A percentile compares a stretch with the other conserved stretches of the same genome.
These are phyloP conservation scores for Ilex asprella DNA, from an alignment of 257 asterid species.

Conservation along the genomic window DNA sequence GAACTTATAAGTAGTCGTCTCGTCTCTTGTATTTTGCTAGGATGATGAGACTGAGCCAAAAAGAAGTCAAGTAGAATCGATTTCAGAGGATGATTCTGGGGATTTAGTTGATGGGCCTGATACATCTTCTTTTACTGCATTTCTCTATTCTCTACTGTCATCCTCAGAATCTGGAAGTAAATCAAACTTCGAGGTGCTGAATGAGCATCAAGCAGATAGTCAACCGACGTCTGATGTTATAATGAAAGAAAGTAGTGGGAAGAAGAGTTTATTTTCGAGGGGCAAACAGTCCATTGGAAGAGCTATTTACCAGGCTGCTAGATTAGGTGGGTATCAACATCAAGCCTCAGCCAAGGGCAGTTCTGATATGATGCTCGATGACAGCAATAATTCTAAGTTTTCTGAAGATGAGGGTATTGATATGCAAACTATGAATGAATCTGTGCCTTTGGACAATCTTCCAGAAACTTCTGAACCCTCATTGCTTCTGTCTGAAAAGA, in stretches of 20 bases:
- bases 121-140: conserved; percentile 91
- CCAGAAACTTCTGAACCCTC: conserved; percentile 90
- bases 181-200: conserved; percentile 23
- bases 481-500: conserved; percentile 71
- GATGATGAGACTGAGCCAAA: conserved; percentile 42
- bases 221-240: conserved; percentile 39
- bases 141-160: conserved; percentile 67
- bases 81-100: conserved; percentile 37
- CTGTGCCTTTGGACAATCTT: conserved; percentile 26
- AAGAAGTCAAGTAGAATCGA: conserved; percentile 34
- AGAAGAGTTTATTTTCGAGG: conserved; percentile 57
- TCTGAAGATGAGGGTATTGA: conserved; percentile 36
- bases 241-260: conserved; percentile 51
- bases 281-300: conserved; percentile 74
- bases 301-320: conserved; percentile 63
- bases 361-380: conserved; percentile 36
- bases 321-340: conserved; percentile 55
- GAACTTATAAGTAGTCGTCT: conserved; percentile 1
- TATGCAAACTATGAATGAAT: conserved; percentile 37
- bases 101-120: conserved; percentile 74
- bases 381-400: conserved; percentile 18
- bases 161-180: conserved; percentile 44
- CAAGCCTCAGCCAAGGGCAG: conserved; percentile 42
- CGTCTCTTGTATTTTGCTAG: conserved; percentile 26
- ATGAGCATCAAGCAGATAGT: conserved; percentile 26